Evolutionary conservation across 257 asterid species (phyloP).

Genomic region (Vinca minor): DNA sequence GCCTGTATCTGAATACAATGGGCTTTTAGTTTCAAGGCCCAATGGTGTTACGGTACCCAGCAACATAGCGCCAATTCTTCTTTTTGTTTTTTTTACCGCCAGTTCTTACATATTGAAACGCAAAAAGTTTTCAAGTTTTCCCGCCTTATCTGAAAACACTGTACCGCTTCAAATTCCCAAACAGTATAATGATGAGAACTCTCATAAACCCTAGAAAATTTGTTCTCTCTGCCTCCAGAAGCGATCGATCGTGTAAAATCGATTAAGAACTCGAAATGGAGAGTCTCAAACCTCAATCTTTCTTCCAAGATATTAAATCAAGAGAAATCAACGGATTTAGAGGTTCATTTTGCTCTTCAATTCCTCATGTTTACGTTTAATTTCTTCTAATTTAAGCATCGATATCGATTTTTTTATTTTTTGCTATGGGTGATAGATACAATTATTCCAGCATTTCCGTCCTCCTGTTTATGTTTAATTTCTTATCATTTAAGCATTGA

Average conservation of each 20-base stretch:
- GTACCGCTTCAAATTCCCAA: slow-evolving; percentile 13
- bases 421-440: too few species aligned
- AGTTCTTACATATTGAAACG: neutral
- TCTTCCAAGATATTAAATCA: slow-evolving; percentile 60
- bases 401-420: too few species aligned
- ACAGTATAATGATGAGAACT: neutral
- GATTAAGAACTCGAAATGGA: slow-evolving; percentile 28
- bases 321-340: slow-evolving; percentile 80
- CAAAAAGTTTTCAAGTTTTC: slow-evolving; percentile 8
- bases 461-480: too few species aligned
- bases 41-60: neutral
- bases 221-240: neutral
- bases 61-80: too few species aligned
- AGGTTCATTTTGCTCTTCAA: slow-evolving; percentile 35
- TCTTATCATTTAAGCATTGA: too few species aligned
- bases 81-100: too few species aligned
- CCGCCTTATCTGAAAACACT: neutral
- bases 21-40: neutral
- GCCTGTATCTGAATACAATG: too few species aligned
- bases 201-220: neutral
- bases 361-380: neutral
- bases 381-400: too few species aligned
- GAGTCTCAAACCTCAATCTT: slow-evolving; percentile 35
- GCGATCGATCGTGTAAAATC: neutral
- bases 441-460: too few species aligned